These are phyloP conservation scores for Eleusine coracana DNA, from an alignment of 176 grass and related monocot species.

Conservation along the genomic window DNA sequence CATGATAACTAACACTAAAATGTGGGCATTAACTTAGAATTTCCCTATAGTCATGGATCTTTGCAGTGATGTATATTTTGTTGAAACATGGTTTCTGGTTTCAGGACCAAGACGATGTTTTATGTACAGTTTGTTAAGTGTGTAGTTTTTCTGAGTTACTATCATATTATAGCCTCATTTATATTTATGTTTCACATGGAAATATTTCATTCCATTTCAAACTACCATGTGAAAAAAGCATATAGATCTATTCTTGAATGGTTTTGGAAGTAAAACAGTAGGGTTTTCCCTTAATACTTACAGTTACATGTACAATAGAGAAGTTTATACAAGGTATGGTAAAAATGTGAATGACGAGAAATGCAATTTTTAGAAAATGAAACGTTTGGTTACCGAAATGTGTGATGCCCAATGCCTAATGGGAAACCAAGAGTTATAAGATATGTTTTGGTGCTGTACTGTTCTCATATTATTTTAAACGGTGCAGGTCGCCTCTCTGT, in stretches of 20 bases:
- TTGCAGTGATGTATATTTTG: neutral
- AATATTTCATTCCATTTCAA: neutral
- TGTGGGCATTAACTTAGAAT: neutral
- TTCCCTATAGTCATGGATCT: neutral
- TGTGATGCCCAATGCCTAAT: neutral
- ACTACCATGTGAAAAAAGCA: neutral
- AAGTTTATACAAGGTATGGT: neutral
- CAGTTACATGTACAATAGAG: neutral
- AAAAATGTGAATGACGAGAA: neutral
- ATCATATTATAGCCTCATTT: neutral
- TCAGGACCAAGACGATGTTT: neutral
- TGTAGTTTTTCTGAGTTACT: neutral
- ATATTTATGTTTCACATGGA: neutral
- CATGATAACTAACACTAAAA: neutral
- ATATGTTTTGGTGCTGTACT: neutral
- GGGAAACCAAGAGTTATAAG: neutral
- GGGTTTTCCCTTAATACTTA: neutral
- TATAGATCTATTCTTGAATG: neutral
- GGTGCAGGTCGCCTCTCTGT: slow-evolving; percentile 64
- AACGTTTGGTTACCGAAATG: neutral
- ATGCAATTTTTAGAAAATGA: neutral
- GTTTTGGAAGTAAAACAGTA: neutral
- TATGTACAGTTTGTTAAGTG: neutral
- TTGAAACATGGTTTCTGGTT: neutral
- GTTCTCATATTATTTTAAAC: slow-evolving; percentile 6